Base-by-base conservation (phyloP, 2,329 filamentous ascomycete genomes). In the Exophiala sp. region DNA sequence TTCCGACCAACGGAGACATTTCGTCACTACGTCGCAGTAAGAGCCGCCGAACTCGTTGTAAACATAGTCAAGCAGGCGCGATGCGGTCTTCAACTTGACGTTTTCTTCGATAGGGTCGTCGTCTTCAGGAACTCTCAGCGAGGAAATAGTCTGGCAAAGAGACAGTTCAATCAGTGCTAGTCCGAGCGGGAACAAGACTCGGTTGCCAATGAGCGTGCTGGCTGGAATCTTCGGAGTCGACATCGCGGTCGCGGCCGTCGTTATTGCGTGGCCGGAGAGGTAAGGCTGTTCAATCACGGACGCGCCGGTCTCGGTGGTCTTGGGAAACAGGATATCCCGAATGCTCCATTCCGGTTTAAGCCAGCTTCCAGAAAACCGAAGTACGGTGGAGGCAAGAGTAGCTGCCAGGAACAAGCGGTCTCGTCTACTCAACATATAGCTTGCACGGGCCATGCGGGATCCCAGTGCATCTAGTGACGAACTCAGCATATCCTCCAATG, bases 11-110 rank as follows among this genome's bases (percentile, higher is more conserved):
- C 46, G 40, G 8, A 63, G 35, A 41, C 62, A 63, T 33, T 54
- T 52, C 8, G 29, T 38, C 3, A 59, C 59, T 9, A 58, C 56
- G n/a, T 61, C 50, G 20, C 62, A 49, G 34, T 63, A 63, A 4
- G 46, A 38, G 8, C 9, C 29, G 10, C 63, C 64, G 54, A 59
- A 59, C 52, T 64, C 55, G 48, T 35, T 18, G 21, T 55, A 51
- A 3, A 65, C 58, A 9, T 33, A 10, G 3, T 52, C 40, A 1
- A 65, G 47, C 1, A 55, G n/a, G 11, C 47, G 40, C 3, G 29
- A 24, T n/a, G 57, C 62, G 5, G 61, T 63, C 41, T 65, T 65
- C 5, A 63, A 43, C 33, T 62, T 48, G 3, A 47, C 24, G 14
- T 51, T 33, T 12, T 45, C 51, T 35, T 61, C 57, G 16, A 47